A percentile compares a stretch with the other conserved stretches of the same genome.
These are phyloP conservation scores for Tuber umbilicatum DNA, from an alignment of 495 filamentous ascomycete genomes.

Conservation along the genomic window DNA sequence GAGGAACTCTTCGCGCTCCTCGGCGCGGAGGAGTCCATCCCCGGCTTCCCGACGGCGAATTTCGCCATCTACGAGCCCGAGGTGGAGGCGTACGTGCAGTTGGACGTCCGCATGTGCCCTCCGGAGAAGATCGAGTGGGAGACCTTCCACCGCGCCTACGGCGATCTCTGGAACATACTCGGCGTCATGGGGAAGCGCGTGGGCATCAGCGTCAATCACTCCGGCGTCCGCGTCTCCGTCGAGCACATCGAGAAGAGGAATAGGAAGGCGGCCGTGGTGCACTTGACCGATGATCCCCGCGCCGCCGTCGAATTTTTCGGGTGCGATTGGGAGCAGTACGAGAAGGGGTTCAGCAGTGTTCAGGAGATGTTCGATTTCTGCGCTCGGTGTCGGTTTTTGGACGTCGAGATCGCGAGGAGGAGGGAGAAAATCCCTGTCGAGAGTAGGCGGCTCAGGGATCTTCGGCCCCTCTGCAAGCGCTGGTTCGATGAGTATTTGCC, in stretches of 20 bases:
- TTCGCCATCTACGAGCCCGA: slow-evolving; percentile 47
- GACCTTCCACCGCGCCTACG: slow-evolving; percentile 56
- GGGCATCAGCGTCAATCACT: slow-evolving; percentile 58
- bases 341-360: slow-evolving; percentile 22
- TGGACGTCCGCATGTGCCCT: slow-evolving; percentile 56
- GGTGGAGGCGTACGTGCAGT: slow-evolving; percentile 50
- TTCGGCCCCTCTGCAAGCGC: slow-evolving; percentile 20
- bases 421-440: slow-evolving; percentile 4
- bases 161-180: slow-evolving; percentile 61
- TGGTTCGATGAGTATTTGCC: slow-evolving; percentile 30
- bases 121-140: slow-evolving; percentile 51
- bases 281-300: slow-evolving; percentile 52
- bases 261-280: slow-evolving; percentile 51
- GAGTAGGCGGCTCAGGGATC: slow-evolving; percentile 12
- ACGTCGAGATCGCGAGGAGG: slow-evolving; percentile 9
- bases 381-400: slow-evolving; percentile 22
- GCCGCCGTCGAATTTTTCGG: slow-evolving; percentile 56
- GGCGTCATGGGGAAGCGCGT: slow-evolving; percentile 55
- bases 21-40: slow-evolving; percentile 16
- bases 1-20: slow-evolving; percentile 19
- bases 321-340: slow-evolving; percentile 45
- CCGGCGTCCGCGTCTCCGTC: slow-evolving; percentile 55
- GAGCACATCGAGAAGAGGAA: slow-evolving; percentile 55
- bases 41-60: slow-evolving; percentile 38
- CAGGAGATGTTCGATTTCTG: slow-evolving; percentile 31